phyloP scores from a whole-genome alignment of 108 stramenopile genomes.

The Pseudonitzschia multiseries region DNA sequence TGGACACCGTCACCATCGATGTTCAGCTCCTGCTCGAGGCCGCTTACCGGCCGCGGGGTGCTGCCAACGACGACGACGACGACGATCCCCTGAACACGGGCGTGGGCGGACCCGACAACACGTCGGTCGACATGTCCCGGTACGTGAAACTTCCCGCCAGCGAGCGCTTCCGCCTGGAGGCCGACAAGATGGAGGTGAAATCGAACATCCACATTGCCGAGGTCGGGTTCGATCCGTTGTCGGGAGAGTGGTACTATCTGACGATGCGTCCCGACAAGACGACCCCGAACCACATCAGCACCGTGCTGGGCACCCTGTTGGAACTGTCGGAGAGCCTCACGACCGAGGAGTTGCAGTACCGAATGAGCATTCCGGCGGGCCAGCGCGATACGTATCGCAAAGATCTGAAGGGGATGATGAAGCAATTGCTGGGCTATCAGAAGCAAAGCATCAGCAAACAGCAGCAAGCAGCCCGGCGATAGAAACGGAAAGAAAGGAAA shows the following conservation, averaged over 20 bases:
- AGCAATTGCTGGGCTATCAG: conserved; percentile 76
- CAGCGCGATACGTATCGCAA: conserved; percentile 80
- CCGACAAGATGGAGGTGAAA: conserved; percentile 47
- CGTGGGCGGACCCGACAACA: conserved; percentile 76
- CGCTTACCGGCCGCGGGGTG: conserved; percentile 21
- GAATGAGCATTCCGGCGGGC: conserved; percentile 80
- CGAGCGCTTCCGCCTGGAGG: conserved; percentile 81
- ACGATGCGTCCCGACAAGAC: conserved; percentile 89
- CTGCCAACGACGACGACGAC: conserved; percentile 22
- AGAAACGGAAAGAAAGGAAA: too few species aligned
- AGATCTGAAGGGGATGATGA: conserved; percentile 73
- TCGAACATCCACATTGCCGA: conserved; percentile 79
- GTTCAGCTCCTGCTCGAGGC: conserved; percentile 72
- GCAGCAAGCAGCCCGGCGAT: neutral
- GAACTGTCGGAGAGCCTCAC: conserved; percentile 85
- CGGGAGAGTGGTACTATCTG: conserved; percentile 91
- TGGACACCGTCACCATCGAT: conserved; percentile 95
- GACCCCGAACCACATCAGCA: conserved; percentile 82
- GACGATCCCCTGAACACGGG: conserved; percentile 61
- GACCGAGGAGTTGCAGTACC: conserved; percentile 83
- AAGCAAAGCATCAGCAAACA: conserved; percentile 26
- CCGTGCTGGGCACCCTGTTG: conserved; percentile 81
- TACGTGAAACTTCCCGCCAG: conserved; percentile 69
- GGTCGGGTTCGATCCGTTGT: conserved; percentile 86
- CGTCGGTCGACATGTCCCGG: conserved; percentile 81